These are phyloP conservation scores for Penicillium ucsense DNA, from an alignment of 495 filamentous ascomycete genomes.

Conservation along the genomic window DNA sequence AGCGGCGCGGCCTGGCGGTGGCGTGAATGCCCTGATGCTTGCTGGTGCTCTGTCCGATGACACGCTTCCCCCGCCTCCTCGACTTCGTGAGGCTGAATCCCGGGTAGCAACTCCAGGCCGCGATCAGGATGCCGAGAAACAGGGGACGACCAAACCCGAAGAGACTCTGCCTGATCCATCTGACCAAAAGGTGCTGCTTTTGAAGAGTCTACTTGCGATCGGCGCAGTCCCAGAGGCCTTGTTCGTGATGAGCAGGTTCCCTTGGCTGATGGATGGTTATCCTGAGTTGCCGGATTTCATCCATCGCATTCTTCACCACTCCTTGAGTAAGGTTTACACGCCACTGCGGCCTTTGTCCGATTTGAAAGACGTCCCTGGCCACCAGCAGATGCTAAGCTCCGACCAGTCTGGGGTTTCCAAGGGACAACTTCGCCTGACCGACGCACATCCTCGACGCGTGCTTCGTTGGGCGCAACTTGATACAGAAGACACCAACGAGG, in stretches of 20 bases:
- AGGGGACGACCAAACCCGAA: constrained; percentile 36
- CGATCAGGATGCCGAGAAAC: constrained; percentile 42
- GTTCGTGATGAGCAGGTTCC: constrained; percentile 84
- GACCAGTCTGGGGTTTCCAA: constrained; percentile 58
- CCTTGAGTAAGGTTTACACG: constrained; percentile 59
- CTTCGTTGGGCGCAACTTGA: constrained; percentile 75
- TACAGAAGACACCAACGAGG: constrained; percentile 59
- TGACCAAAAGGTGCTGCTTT: constrained; percentile 81
- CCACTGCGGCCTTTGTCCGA: constrained; percentile 37
- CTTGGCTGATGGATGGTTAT: constrained; percentile 77
- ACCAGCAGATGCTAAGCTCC: constrained; percentile 41
- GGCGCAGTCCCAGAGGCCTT: constrained; percentile 89
- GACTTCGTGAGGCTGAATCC: constrained; percentile 33
- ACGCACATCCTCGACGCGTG: constrained; percentile 48
- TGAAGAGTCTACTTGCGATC: constrained; percentile 79
- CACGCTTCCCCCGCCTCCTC: constrained; percentile 46
- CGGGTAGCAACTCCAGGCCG: constrained; percentile 37
- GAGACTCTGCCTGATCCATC: constrained; percentile 63
- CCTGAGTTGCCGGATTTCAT: constrained; percentile 70
- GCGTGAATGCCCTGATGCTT: constrained; percentile 77
- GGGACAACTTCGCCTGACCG: constrained; percentile 50
- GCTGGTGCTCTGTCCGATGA: constrained; percentile 86
- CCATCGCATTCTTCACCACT: constrained; percentile 75
- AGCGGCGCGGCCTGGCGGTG: constrained; percentile 51
- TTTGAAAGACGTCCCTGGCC: constrained; percentile 27